These are phyloP conservation scores for Venturia nashicola DNA, from an alignment of 2,329 filamentous ascomycete genomes.

Conservation along the genomic window DNA sequence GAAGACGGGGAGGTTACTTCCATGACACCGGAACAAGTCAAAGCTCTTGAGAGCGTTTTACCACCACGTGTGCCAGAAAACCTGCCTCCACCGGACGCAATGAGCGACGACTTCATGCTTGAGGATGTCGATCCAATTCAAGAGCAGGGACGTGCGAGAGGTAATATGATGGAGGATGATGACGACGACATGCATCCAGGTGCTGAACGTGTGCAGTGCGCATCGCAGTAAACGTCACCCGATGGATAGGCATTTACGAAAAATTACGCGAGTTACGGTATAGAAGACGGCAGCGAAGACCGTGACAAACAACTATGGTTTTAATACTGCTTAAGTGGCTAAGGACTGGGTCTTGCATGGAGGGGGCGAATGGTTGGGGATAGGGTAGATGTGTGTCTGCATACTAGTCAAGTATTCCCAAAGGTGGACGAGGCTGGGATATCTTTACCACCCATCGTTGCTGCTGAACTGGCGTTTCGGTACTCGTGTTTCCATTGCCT, in stretches of 20 bases:
- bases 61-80: constrained; percentile 55
- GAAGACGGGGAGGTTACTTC: constrained; percentile 24
- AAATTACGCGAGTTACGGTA: neutral
- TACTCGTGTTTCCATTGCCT: neutral
- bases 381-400: neutral
- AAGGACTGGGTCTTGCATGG: neutral
- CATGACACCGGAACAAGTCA: constrained; percentile 54
- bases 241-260: neutral
- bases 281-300: neutral
- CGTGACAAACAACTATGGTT: neutral
- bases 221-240: constrained; percentile 56
- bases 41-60: constrained; percentile 72
- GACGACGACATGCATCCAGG: constrained; percentile 48
- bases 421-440: neutral
- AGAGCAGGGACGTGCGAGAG: constrained; percentile 55
- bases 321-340: neutral
- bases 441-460: neutral
- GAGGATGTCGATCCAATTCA: constrained; percentile 65
- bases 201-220: constrained; percentile 73
- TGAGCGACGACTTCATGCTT: constrained; percentile 74
- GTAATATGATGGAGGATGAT: constrained; percentile 50
- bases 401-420: neutral
- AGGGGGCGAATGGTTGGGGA: neutral
- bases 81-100: constrained; percentile 65
- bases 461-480: neutral